Evolutionary conservation across 176 grass and related monocot genomes (phyloP).

Genomic region (Leersia perrieri): DNA sequence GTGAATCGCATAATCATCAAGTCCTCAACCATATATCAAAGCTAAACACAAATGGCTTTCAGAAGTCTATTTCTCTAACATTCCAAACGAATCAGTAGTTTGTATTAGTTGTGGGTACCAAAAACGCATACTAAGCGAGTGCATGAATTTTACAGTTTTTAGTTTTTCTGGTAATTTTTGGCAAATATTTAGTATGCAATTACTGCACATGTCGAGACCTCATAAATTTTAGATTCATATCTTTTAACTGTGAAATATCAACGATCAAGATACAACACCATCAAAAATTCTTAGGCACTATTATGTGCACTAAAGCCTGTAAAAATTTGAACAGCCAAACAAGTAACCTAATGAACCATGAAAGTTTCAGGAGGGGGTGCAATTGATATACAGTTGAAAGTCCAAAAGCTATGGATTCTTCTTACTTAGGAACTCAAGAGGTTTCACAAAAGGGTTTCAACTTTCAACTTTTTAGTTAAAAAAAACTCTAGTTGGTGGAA

Average conservation of each 20-base stretch:
- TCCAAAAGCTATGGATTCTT: not conserved
- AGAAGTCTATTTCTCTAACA: not conserved
- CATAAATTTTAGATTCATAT: not conserved
- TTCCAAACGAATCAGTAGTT: not conserved
- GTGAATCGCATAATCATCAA: not conserved
- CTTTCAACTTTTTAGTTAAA: not conserved
- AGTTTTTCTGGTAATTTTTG: not conserved
- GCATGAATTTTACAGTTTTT: not conserved
- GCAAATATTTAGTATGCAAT: not conserved
- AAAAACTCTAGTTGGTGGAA: not conserved
- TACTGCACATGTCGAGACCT: not conserved
- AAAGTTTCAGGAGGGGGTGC: too few species aligned
- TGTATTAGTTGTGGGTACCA: not conserved
- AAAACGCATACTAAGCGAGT: not conserved
- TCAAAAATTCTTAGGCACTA: not conserved
- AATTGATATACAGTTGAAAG: not conserved
- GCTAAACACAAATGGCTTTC: not conserved
- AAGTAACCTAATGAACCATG: too few species aligned
- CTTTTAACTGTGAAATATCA: not conserved
- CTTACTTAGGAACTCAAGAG: not conserved
- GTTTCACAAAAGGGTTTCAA: not conserved
- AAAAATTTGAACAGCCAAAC: too few species aligned
- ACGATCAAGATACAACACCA: not conserved
- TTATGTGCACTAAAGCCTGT: conserved; percentile 1
- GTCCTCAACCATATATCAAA: not conserved